A percentile compares a stretch with the other conserved stretches of the same genome.
Conservation (phyloP, 2,329 filamentous ascomycete genomes). For the Colletotrichum orbiculare region DNA sequence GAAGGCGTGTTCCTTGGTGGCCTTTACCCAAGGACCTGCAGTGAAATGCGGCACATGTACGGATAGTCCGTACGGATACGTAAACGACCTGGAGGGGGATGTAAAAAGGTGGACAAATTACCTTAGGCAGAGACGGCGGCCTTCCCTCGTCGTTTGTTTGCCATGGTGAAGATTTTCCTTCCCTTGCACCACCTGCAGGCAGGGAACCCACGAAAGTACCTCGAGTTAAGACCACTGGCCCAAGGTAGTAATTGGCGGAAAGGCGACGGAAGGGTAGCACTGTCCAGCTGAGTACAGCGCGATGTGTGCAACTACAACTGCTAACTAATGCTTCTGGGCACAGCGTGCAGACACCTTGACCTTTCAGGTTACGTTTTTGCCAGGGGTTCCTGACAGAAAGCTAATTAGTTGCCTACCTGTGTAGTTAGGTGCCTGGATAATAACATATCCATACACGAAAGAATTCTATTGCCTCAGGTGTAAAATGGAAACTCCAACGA, state of each 20-base stretch:
- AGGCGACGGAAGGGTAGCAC: constrained; percentile 4
- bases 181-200: too few relatives aligned
- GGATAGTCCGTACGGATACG: constrained; percentile 4
- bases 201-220: constrained; percentile 6
- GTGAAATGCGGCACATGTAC: not conserved
- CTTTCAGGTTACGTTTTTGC: not conserved
- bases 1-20: too few relatives aligned
- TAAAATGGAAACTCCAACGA: too few relatives aligned
- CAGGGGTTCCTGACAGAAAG: constrained; percentile 1
- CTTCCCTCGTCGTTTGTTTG: constrained; percentile 13
- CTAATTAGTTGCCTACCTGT: not conserved
- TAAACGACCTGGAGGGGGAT: not conserved
- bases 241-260: constrained; percentile 22
- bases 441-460: too few relatives aligned
- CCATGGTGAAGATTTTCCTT: too few relatives aligned
- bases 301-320: constrained; percentile 17
- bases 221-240: constrained; percentile 19
- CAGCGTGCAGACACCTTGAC: constrained; percentile 3
- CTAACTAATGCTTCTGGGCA: not conserved
- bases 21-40: constrained; percentile 3
- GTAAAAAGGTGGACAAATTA: too few relatives aligned
- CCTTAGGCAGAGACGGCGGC: constrained; percentile 20
- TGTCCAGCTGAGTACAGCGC: constrained; percentile 29
- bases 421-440: too few relatives aligned
- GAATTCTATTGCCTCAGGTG: too few relatives aligned